Conservation (phyloP, 2,329 filamentous ascomycete genomes). For the Botrytis fabae region DNA sequence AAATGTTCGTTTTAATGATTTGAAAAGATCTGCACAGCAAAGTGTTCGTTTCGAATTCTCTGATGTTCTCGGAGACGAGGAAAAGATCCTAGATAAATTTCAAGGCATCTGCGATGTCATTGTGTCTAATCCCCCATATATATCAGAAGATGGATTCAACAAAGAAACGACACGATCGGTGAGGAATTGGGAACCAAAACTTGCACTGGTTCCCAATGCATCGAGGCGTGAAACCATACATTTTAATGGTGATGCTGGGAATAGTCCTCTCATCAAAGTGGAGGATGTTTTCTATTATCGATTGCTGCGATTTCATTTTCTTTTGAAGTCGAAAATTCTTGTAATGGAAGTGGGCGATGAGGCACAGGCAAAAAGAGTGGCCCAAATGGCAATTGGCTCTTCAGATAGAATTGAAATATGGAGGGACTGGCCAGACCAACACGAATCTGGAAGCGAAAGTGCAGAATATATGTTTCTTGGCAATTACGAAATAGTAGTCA, state of each 20-base stretch:
- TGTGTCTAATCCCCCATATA: constrained; percentile 88
- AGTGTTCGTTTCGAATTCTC: constrained; percentile 7
- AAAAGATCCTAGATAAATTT: background rate
- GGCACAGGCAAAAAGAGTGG: constrained; percentile 66
- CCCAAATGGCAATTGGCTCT: constrained; percentile 46
- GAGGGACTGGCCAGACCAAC: constrained; percentile 62
- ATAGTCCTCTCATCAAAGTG: background rate
- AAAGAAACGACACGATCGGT: constrained; percentile 71
- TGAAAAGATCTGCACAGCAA: constrained; percentile 27
- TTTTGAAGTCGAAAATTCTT: constrained; percentile 54
- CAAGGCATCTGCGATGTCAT: constrained; percentile 53
- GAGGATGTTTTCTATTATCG: constrained; percentile 63
- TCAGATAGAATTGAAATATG: constrained; percentile 60
- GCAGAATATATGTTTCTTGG: background rate
- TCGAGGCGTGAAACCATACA: background rate
- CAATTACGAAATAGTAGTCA: constrained; percentile 21
- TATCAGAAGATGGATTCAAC: constrained; percentile 64
- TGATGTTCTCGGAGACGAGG: constrained; percentile 3
- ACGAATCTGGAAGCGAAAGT: background rate
- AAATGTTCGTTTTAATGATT: constrained; percentile 61
- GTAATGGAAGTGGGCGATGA: constrained; percentile 73
- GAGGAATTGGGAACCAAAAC: constrained; percentile 74
- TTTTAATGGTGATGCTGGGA: background rate
- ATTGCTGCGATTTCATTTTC: constrained; percentile 53
- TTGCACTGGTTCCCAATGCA: constrained; percentile 67